Conservation (phyloP, 1,284 basidiomycete species). For the Sanghuangporus baumii region DNA sequence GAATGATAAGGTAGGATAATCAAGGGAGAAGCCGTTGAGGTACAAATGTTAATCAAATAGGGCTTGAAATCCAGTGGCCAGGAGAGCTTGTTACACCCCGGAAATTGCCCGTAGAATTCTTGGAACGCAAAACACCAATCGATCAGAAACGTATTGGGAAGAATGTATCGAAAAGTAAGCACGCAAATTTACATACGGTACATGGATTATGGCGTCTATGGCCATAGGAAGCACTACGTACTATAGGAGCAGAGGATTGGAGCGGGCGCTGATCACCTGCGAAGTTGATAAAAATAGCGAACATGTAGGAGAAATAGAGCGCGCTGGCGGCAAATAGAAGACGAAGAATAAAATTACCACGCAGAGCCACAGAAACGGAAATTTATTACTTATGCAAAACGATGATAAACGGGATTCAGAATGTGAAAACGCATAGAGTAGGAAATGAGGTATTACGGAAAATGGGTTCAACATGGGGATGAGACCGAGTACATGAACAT, state of each 20-base stretch:
- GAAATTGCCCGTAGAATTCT: conserved; percentile 1
- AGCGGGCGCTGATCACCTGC: conserved; percentile 7
- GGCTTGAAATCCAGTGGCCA: background rate
- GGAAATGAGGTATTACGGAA: background rate
- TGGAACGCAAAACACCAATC: background rate
- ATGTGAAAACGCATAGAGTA: background rate
- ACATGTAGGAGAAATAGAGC: background rate
- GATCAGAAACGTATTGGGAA: background rate
- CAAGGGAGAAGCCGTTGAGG: background rate
- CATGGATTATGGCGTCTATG: conserved; percentile 17
- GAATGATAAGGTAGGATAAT: background rate
- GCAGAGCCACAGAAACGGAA: background rate
- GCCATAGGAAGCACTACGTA: conserved; percentile 8
- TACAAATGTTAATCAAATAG: background rate
- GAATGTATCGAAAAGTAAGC: background rate
- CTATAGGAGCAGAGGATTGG: background rate
- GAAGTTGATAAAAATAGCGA: conserved; percentile 2
- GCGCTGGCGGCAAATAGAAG: background rate
- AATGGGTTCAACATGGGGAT: background rate
- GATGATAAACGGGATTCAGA: background rate
- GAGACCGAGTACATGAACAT: background rate
- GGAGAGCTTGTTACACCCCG: background rate
- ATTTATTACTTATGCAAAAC: background rate
- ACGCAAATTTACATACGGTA: background rate
- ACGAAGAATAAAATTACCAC: conserved; percentile 2